These are phyloP conservation scores for Akanthomyces lecanii DNA, from an alignment of 2,329 filamentous ascomycete genomes.

Conservation along the genomic window DNA sequence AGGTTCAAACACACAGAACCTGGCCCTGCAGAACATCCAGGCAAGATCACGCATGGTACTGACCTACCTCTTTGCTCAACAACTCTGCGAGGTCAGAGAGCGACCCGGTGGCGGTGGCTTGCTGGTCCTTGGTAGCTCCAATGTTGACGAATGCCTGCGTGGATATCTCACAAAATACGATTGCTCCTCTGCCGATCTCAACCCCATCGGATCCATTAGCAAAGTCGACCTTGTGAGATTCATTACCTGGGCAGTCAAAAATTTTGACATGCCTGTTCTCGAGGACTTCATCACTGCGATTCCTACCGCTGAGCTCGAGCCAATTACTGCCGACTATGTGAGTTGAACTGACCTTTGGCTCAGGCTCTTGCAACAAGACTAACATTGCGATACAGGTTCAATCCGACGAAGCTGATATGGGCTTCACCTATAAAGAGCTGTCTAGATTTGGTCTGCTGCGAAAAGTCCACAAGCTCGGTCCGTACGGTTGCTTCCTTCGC, in stretches of 20 bases:
- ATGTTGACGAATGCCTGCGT: conserved; percentile 26
- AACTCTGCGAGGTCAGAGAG: conserved; percentile 23
- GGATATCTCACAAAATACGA: conserved; percentile 33
- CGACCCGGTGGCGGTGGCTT: conserved; percentile 25
- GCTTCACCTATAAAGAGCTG: conserved; percentile 40
- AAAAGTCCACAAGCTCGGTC: conserved; percentile 39
- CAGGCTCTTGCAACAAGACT: background rate
- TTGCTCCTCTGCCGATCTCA: conserved; percentile 40
- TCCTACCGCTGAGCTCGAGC: conserved; percentile 50
- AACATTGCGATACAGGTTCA: conserved; percentile 25
- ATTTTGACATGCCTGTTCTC: conserved; percentile 59
- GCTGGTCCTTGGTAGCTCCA: conserved; percentile 27
- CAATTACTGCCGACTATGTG: conserved; percentile 34
- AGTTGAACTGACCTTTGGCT: background rate
- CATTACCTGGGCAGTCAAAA: conserved; percentile 51
- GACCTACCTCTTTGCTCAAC: conserved; percentile 53
- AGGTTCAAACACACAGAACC: conserved; percentile 53
- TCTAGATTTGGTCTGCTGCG: conserved; percentile 36
- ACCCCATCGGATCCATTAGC: conserved; percentile 24
- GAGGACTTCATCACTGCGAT: conserved; percentile 57
- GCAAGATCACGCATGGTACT: conserved; percentile 62
- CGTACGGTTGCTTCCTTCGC: conserved; percentile 37
- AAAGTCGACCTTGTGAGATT: conserved; percentile 66
- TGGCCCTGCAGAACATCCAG: conserved; percentile 65
- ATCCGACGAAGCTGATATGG: conserved; percentile 41